phyloP scores from a whole-genome alignment of 2,329 filamentous ascomycete genomes.

The Aspergillus spinulosporus region DNA sequence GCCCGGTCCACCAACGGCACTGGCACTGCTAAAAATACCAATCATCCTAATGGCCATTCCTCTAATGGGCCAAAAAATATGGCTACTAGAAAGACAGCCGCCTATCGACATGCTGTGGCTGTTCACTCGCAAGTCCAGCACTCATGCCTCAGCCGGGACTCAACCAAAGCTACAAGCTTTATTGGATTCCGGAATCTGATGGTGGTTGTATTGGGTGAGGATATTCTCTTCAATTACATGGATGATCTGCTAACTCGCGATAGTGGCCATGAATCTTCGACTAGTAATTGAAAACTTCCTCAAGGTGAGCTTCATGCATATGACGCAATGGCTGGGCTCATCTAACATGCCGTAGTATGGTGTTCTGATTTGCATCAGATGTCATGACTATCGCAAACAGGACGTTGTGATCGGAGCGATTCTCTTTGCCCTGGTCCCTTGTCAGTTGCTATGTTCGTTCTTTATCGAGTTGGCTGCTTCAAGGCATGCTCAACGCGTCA shows the following conservation, averaged over 20 bases:
- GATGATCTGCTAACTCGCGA: not conserved
- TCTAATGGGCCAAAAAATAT: constrained; percentile 12
- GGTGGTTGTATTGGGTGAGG: constrained; percentile 81
- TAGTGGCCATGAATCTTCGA: constrained; percentile 88
- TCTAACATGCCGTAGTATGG: constrained; percentile 67
- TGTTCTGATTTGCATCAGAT: constrained; percentile 85
- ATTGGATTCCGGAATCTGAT: constrained; percentile 94
- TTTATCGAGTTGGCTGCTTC: constrained; percentile 84
- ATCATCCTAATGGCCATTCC: constrained; percentile 3
- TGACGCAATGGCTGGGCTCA: not conserved
- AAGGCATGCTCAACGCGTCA: constrained; percentile 69
- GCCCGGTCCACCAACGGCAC: not conserved
- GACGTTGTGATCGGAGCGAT: constrained; percentile 74
- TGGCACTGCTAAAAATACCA: not conserved
- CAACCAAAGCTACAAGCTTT: constrained; percentile 74
- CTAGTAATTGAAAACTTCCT: constrained; percentile 96
- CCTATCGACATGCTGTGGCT: constrained; percentile 90
- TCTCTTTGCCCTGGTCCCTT: constrained; percentile 84
- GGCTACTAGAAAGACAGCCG: constrained; percentile 49
- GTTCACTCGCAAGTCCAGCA: constrained; percentile 71
- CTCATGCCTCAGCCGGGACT: constrained; percentile 85
- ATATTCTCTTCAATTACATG: not conserved
- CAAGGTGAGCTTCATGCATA: constrained; percentile 60
- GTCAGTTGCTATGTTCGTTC: constrained; percentile 86
- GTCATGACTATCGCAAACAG: constrained; percentile 79